Conservation (phyloP, 495 filamentous ascomycete species). For the Aspergillus conjunctus region DNA sequence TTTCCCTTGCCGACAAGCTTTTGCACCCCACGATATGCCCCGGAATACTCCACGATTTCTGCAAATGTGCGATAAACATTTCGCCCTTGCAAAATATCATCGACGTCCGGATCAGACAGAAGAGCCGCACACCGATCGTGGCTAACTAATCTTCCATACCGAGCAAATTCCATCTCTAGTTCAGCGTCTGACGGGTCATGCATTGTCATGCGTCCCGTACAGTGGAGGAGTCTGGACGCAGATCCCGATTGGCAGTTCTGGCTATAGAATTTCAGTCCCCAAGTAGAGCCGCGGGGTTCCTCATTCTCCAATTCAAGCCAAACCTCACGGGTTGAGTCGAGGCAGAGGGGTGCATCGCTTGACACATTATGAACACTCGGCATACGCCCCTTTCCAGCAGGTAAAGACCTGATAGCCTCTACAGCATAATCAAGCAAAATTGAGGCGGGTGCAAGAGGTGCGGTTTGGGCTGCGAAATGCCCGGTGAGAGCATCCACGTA, state of each 20-base stretch:
- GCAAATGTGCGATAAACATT: conserved; percentile 51
- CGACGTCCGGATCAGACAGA: conserved; percentile 39
- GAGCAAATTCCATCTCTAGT: conserved; percentile 38
- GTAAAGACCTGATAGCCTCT: conserved; percentile 48
- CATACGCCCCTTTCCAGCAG: conserved; percentile 20
- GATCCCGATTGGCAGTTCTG: conserved; percentile 7
- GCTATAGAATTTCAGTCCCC: conserved; percentile 25
- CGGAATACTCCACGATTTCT: conserved; percentile 53
- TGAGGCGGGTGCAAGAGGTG: conserved; percentile 51
- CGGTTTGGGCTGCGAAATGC: conserved; percentile 49
- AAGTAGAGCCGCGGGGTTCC: conserved; percentile 15
- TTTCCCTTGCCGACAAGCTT: conserved; percentile 46
- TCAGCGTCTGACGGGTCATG: background rate
- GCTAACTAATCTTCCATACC: conserved; percentile 45
- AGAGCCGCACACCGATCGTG: conserved; percentile 43
- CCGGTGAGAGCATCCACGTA: conserved; percentile 43
- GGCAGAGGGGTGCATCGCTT: conserved; percentile 44
- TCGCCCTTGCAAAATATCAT: conserved; percentile 52
- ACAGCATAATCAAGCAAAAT: conserved; percentile 50
- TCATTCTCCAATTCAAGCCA: conserved; percentile 37
- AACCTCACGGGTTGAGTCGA: conserved; percentile 39
- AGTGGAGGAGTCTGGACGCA: conserved; percentile 18
- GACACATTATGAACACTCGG: conserved; percentile 41
- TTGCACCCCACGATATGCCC: conserved; percentile 46
- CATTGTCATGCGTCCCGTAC: conserved; percentile 15